Evolutionary conservation across 495 filamentous ascomycete genomes (phyloP).

Genomic region (Penicillium alfredii): DNA sequence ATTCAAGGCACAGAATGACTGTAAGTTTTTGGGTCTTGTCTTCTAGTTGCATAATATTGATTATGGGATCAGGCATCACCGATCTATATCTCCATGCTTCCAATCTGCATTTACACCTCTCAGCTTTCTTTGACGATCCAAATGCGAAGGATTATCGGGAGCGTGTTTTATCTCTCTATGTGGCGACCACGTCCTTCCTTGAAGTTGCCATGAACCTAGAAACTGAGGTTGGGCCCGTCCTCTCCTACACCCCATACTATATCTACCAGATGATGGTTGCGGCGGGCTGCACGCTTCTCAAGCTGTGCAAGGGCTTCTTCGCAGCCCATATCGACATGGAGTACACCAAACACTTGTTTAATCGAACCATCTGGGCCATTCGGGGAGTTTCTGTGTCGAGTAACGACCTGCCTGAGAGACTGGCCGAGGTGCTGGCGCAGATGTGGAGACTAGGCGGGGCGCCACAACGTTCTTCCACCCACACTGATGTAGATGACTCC

Average conservation of each 20-base stretch:
- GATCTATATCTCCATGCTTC: conserved; percentile 72
- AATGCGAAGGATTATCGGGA: conserved; percentile 66
- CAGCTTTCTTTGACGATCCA: conserved; percentile 82
- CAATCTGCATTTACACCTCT: conserved; percentile 75
- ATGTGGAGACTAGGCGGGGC: conserved; percentile 76
- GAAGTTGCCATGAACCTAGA: conserved; percentile 63
- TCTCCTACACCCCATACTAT: conserved; percentile 76
- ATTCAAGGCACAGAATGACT: conserved; percentile 37
- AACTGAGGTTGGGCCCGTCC: conserved; percentile 41
- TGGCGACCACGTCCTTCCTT: conserved; percentile 67
- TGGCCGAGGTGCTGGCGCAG: conserved; percentile 86
- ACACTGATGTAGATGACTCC: conserved; percentile 54
- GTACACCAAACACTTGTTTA: conserved; percentile 68
- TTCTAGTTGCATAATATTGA: conserved; percentile 12
- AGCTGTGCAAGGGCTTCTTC: conserved; percentile 80
- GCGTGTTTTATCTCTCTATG: conserved; percentile 72
- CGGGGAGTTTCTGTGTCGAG: conserved; percentile 68
- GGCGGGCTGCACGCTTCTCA: conserved; percentile 75
- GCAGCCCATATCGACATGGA: conserved; percentile 63
- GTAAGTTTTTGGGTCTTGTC: conserved; percentile 21
- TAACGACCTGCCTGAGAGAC: conserved; percentile 79
- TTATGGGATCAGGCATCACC: conserved; percentile 49
- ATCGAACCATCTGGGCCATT: conserved; percentile 69
- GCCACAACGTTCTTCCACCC: conserved; percentile 24
- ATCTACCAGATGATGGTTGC: conserved; percentile 90